Percentiles rank a stretch among this genome's conserved stretches.
phyloP scores from a whole-genome alignment of 108 stramenopile species.

The Discostella pseudostelligera region DNA sequence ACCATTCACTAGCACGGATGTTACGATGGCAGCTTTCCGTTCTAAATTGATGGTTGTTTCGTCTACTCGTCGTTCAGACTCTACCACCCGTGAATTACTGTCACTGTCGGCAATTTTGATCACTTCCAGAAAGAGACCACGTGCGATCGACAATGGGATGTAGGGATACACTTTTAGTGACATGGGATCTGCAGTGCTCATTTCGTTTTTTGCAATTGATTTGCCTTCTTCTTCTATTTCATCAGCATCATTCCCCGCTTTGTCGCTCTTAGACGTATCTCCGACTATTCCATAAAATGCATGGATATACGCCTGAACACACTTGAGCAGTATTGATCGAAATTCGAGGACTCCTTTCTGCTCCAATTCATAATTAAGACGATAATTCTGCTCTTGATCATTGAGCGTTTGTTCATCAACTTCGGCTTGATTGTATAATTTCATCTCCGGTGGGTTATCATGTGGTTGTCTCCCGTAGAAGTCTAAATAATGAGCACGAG shows the following conservation, averaged over 20 bases:
- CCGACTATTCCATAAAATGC: conserved; percentile 27
- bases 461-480: conserved; percentile 7
- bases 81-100: not conserved
- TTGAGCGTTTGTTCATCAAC: conserved; percentile 32
- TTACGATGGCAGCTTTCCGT: conserved; percentile 15
- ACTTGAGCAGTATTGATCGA: conserved; percentile 31
- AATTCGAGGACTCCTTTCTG: conserved; percentile 33
- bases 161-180: conserved; percentile 23
- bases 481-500: conserved; percentile 33
- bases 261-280: not conserved
- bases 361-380: conserved; percentile 20
- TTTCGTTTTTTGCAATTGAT: conserved; percentile 4
- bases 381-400: conserved; percentile 32
- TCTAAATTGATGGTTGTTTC: not conserved
- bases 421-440: not conserved
- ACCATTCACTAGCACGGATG: conserved; percentile 31
- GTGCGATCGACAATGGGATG: conserved; percentile 33
- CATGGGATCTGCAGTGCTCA: conserved; percentile 12
- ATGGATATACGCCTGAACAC: conserved; percentile 32
- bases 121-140: conserved; percentile 32
- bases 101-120: conserved; percentile 24
- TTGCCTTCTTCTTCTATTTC: not conserved
- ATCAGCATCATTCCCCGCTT: not conserved
- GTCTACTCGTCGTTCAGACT: not conserved
- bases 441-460: not conserved